Evolutionary conservation across 1,284 basidiomycete species (phyloP).

Genomic region (Malassezia arunalokei): DNA sequence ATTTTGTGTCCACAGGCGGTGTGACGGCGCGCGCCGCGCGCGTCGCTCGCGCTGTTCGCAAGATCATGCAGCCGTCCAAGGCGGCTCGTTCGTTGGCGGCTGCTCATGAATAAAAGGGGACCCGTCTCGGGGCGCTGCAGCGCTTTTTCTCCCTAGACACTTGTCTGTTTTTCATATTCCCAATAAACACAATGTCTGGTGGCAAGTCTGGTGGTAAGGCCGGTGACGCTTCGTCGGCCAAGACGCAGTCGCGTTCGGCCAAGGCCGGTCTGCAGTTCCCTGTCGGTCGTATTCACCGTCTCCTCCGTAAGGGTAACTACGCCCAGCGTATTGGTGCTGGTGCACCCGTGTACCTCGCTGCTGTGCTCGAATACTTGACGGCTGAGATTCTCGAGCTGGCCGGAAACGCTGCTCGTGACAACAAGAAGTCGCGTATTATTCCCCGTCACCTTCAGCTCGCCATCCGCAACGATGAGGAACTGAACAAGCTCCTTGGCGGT

Average conservation of each 20-base stretch:
- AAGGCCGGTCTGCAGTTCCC: conserved; percentile 61
- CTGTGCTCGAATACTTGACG: conserved; percentile 68
- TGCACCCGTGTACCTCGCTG: conserved; percentile 72
- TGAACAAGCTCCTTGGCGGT: conserved; percentile 65
- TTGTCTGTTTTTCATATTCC: conserved; percentile 9
- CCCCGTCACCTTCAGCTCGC: conserved; percentile 80
- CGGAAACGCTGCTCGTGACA: conserved; percentile 60
- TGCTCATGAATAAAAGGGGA: conserved; percentile 15
- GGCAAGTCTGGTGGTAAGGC: conserved; percentile 49
- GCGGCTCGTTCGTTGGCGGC: background rate
- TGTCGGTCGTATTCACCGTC: conserved; percentile 75
- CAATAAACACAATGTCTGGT: conserved; percentile 38
- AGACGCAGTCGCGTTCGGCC: conserved; percentile 61
- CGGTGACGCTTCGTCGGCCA: conserved; percentile 47
- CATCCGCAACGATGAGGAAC: conserved; percentile 54
- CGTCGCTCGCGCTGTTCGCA: background rate
- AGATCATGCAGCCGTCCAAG: background rate
- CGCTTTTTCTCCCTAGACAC: conserved; percentile 7
- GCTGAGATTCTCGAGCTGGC: conserved; percentile 80
- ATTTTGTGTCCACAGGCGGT: background rate
- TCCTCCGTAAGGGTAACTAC: conserved; percentile 73
- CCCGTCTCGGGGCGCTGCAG: background rate
- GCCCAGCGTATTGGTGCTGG: conserved; percentile 63
- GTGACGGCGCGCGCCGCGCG: too few species aligned
- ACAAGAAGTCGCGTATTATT: conserved; percentile 78